Conservation (phyloP, 176 grass and related monocot genomes). For the Chrysopogon serrulatus region DNA sequence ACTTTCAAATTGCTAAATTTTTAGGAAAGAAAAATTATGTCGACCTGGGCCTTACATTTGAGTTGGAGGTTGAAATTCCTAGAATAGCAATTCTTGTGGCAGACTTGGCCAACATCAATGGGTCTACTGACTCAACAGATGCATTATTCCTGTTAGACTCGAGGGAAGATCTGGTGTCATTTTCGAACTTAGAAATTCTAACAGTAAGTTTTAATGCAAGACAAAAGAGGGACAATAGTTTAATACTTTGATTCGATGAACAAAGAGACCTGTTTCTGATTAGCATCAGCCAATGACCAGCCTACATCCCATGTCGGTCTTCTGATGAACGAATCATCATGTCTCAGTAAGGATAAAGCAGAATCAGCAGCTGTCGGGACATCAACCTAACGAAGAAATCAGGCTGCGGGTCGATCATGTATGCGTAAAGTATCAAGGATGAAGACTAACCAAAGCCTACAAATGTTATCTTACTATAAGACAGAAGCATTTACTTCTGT, state of each 20-base stretch:
- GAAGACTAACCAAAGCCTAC: background rate
- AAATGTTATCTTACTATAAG: background rate
- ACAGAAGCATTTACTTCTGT: background rate
- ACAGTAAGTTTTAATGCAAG: background rate
- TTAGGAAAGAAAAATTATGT: conserved; percentile 24
- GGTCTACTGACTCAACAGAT: conserved; percentile 37
- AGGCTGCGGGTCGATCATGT: background rate
- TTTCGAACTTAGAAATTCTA: conserved; percentile 48
- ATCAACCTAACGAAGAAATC: conserved; percentile 61
- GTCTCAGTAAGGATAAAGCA: conserved; percentile 61
- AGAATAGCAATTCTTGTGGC: conserved; percentile 86
- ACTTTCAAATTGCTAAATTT: conserved; percentile 23
- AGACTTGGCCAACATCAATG: conserved; percentile 49
- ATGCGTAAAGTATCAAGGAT: background rate
- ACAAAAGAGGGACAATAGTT: conserved; percentile 4
- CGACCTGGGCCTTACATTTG: conserved; percentile 38
- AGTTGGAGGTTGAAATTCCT: conserved; percentile 48
- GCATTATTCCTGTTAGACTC: conserved; percentile 37
- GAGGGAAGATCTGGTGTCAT: conserved; percentile 39
- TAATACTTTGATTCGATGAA: conserved; percentile 15
- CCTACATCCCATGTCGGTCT: conserved; percentile 76
- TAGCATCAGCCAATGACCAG: conserved; percentile 57
- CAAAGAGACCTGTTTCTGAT: conserved; percentile 56
- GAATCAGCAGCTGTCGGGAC: conserved; percentile 62
- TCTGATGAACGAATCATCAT: conserved; percentile 38